These are phyloP conservation scores for Abrus pulchellus DNA, from an alignment of 306 rosid genomes.

Conservation along the genomic window DNA sequence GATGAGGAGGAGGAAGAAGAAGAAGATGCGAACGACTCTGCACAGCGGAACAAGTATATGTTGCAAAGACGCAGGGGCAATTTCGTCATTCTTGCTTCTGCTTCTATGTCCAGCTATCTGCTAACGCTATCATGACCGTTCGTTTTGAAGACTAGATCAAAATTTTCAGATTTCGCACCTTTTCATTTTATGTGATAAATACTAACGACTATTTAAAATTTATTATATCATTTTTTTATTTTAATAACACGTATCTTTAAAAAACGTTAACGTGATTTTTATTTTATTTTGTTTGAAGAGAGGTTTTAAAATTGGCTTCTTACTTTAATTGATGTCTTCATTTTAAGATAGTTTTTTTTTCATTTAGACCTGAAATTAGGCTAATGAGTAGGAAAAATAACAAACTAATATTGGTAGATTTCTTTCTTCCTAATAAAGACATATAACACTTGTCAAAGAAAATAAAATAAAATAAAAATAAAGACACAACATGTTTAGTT, in stretches of 20 bases:
- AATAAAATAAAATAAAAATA: not conserved
- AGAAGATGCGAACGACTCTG: slow-evolving; percentile 34
- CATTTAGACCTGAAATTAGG: not conserved
- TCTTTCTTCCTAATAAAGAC: not conserved
- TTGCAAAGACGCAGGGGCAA: slow-evolving; percentile 48
- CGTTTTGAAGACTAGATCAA: slow-evolving; percentile 28
- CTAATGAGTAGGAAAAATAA: not conserved
- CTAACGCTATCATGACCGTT: slow-evolving; percentile 46
- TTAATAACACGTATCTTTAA: not conserved
- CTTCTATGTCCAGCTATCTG: slow-evolving; percentile 23
- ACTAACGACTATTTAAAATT: not conserved
- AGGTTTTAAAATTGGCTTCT: not conserved
- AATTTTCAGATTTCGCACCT: not conserved
- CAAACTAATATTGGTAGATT: slow-evolving; percentile 18
- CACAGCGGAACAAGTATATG: slow-evolving; percentile 19
- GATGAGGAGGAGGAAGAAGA: slow-evolving; percentile 38
- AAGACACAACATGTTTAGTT: not conserved
- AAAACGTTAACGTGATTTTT: not conserved
- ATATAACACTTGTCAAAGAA: not conserved
- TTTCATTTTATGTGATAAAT: not conserved
- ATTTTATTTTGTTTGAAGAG: not conserved
- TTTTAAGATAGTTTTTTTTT: not conserved
- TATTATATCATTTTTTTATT: not conserved
- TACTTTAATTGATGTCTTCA: not conserved
- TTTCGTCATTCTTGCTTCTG: slow-evolving; percentile 43